phyloP scores from a whole-genome alignment of 352 stramenopile species.

The Pythium brachiatum region DNA sequence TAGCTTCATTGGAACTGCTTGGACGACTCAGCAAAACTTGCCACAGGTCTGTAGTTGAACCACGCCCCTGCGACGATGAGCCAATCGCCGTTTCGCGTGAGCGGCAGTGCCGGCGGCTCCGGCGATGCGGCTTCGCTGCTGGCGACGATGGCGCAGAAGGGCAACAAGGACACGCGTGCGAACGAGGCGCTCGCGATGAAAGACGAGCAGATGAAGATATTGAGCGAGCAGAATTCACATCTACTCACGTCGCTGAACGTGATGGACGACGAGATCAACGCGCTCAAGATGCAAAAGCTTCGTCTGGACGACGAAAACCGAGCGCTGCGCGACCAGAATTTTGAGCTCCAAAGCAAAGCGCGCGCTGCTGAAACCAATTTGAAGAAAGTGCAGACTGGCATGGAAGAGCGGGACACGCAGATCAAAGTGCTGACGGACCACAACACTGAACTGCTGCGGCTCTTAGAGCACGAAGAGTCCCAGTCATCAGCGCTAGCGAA shows the following conservation, averaged over 20 bases:
- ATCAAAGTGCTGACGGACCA: conserved; percentile 94
- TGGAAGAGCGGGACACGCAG: conserved; percentile 91
- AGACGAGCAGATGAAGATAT: conserved; percentile 94
- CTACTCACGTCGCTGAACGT: conserved; percentile 86
- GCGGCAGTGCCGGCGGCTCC: conserved; percentile 6
- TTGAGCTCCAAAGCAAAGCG: conserved; percentile 90
- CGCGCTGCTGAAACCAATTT: conserved; percentile 86
- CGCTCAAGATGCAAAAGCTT: conserved; percentile 58
- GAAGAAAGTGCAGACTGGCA: conserved; percentile 70
- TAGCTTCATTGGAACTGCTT: background rate
- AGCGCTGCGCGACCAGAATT: conserved; percentile 90
- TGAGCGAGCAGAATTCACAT: conserved; percentile 92
- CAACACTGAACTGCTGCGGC: conserved; percentile 93
- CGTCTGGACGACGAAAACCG: conserved; percentile 90
- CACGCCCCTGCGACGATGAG: conserved; percentile 14
- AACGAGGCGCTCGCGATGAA: conserved; percentile 94
- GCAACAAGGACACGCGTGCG: conserved; percentile 85
- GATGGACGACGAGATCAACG: conserved; percentile 75
- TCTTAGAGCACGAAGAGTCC: conserved; percentile 94
- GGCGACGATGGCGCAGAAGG: conserved; percentile 52
- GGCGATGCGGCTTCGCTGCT: conserved; percentile 37
- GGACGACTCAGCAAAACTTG: no score
- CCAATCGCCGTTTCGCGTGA: conserved; percentile 24
- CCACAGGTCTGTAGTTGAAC: background rate
- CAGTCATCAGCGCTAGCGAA: conserved; percentile 66